A percentile compares a stretch with the other conserved stretches of the same genome.
These are phyloP conservation scores for Penicillium malachiteum DNA, from an alignment of 495 filamentous ascomycete genomes.

Conservation along the genomic window DNA sequence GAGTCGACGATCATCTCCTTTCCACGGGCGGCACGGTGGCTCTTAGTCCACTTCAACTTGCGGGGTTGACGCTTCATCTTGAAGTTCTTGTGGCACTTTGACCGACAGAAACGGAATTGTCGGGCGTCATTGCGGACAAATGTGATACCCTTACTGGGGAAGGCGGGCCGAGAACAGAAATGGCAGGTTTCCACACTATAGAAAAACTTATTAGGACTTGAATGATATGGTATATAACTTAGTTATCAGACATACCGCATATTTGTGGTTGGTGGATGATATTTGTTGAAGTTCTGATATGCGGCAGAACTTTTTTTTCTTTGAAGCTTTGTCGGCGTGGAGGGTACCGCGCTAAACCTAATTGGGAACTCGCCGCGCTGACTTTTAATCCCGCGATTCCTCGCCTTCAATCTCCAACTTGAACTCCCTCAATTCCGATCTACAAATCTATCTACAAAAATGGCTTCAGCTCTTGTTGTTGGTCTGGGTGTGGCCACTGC, in stretches of 20 bases:
- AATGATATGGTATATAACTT: no score
- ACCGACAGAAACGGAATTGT: slow-evolving; percentile 66
- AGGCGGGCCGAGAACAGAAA: slow-evolving; percentile 83
- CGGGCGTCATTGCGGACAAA: slow-evolving; percentile 80
- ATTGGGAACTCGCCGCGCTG: slow-evolving; percentile 24
- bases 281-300: slow-evolving; percentile 18
- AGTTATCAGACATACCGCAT: slow-evolving; percentile 28
- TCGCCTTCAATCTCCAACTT: slow-evolving; percentile 7
- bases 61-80: slow-evolving; percentile 95
- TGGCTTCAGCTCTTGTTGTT: slow-evolving; percentile 73
- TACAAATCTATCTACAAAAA: slow-evolving; percentile 35
- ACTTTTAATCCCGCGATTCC: slow-evolving; percentile 28
- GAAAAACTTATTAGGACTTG: background rate
- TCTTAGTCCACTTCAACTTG: slow-evolving; percentile 86
- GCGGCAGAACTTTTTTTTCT: slow-evolving; percentile 31
- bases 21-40: slow-evolving; percentile 66
- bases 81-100: slow-evolving; percentile 97
- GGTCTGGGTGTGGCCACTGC: slow-evolving; percentile 77
- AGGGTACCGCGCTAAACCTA: slow-evolving; percentile 29
- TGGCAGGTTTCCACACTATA: slow-evolving; percentile 81
- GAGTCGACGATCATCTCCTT: slow-evolving; percentile 95
- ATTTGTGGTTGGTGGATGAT: slow-evolving; percentile 20
- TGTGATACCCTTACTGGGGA: slow-evolving; percentile 87
- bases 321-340: slow-evolving; percentile 33
- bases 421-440: slow-evolving; percentile 5